Evolutionary conservation across 2,329 filamentous ascomycete genomes (phyloP).

Genomic region (Talaromyces piceae): DNA sequence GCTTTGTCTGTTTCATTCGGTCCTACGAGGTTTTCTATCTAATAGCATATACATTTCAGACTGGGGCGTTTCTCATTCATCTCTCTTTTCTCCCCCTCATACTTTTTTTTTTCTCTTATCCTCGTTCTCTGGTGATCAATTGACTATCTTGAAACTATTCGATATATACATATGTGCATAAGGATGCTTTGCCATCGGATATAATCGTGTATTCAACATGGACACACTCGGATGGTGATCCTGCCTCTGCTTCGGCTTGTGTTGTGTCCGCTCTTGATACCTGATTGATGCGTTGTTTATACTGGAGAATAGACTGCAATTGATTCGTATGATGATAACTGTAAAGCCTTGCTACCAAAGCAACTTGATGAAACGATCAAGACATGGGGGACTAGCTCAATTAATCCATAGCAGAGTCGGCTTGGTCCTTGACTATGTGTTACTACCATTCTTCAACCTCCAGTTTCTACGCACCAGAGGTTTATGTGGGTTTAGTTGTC

Average conservation of each 20-base stretch:
- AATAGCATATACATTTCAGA: constrained; percentile 6
- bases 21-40: constrained; percentile 12
- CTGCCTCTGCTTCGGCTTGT: not conserved
- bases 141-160: not conserved
- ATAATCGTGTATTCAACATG: not conserved
- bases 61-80: constrained; percentile 11
- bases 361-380: too few species aligned
- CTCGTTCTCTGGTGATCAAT: not conserved
- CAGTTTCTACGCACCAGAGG: too few species aligned
- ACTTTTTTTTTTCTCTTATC: constrained; percentile 1
- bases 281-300: not conserved
- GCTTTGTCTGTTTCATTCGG: constrained; percentile 13
- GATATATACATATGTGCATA: not conserved
- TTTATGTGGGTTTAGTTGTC: too few species aligned
- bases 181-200: not conserved
- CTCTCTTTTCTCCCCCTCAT: constrained; percentile 8
- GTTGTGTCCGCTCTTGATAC: not conserved
- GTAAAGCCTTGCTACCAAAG: too few species aligned
- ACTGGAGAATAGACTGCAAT: not conserved
- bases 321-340: too few species aligned
- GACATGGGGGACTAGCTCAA: too few species aligned
- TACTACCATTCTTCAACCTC: too few species aligned
- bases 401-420: too few species aligned
- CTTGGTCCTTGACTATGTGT: too few species aligned
- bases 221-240: not conserved